These are phyloP conservation scores for Apiotrichum montevideense DNA, from an alignment of 1,284 basidiomycete species.

Conservation along the genomic window DNA sequence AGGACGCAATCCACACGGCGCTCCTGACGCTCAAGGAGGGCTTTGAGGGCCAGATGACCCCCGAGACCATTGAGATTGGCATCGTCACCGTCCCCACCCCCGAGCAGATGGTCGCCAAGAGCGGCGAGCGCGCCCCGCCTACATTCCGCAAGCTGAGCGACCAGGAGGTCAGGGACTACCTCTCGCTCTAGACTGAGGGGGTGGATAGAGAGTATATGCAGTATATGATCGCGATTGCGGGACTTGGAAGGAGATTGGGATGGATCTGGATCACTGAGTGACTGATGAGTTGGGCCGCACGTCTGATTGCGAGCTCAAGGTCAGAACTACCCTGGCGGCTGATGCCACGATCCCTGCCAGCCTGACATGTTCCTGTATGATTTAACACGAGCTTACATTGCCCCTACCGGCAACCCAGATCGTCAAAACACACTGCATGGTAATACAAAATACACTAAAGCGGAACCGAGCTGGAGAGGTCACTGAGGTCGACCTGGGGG, in stretches of 20 bases:
- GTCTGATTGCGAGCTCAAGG: too few species aligned
- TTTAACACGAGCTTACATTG: too few species aligned
- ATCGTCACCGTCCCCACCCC: slow-evolving; percentile 80
- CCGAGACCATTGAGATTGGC: slow-evolving; percentile 99
- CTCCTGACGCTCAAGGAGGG: slow-evolving; percentile 97
- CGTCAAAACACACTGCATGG: neutral
- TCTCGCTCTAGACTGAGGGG: slow-evolving; percentile 47
- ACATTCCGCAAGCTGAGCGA: slow-evolving; percentile 90
- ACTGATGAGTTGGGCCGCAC: too few species aligned
- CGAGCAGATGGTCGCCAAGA: slow-evolving; percentile 65
- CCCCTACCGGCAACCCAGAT: too few species aligned
- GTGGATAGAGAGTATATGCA: too few species aligned
- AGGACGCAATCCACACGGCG: slow-evolving; percentile 99
- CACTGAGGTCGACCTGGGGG: slow-evolving; percentile 45
- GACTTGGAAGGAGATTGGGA: too few species aligned
- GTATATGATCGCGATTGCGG: too few species aligned
- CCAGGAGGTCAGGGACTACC: slow-evolving; percentile 89
- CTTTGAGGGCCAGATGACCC: slow-evolving; percentile 99
- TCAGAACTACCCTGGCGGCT: too few species aligned
- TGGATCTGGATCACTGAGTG: too few species aligned
- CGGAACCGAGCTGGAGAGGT: slow-evolving; percentile 38
- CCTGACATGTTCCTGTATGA: too few species aligned
- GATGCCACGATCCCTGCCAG: too few species aligned
- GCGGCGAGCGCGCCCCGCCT: slow-evolving; percentile 66
- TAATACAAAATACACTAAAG: neutral